Evolutionary conservation across 2,329 filamentous ascomycete genomes (phyloP).

Genomic region (Rhynchosporium agropyri): DNA sequence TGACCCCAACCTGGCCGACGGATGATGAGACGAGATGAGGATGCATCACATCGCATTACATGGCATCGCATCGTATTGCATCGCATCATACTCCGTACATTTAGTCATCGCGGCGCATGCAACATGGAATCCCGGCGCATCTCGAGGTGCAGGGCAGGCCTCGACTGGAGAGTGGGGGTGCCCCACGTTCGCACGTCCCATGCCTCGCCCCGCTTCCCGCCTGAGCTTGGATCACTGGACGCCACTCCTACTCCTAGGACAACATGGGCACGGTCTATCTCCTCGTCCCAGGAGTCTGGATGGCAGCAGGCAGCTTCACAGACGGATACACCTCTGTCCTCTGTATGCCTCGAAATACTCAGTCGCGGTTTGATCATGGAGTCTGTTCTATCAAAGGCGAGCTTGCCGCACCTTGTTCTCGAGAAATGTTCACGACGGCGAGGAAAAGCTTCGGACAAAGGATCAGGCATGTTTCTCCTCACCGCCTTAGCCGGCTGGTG

Average conservation of each 20-base stretch:
- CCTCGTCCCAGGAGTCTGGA: conserved; percentile 6
- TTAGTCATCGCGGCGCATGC: not conserved
- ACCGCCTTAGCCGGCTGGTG: not conserved
- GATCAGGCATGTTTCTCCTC: not conserved
- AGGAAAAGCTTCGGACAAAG: conserved; percentile 1
- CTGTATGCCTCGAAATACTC: no score
- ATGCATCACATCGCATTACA: no score
- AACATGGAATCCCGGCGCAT: conserved; percentile 7
- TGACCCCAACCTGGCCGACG: not conserved
- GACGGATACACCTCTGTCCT: no score
- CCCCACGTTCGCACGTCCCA: not conserved
- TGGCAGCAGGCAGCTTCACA: not conserved
- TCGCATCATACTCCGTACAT: no score
- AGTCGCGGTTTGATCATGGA: no score
- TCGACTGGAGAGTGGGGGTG: not conserved
- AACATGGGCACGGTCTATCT: not conserved
- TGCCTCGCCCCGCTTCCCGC: no score
- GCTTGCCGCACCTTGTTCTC: not conserved
- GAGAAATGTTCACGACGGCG: not conserved
- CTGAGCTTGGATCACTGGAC: conserved; percentile 4
- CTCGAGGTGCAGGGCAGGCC: conserved; percentile 4
- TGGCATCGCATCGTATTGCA: no score
- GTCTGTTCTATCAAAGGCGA: not conserved
- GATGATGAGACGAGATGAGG: not conserved
- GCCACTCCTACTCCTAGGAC: not conserved